Conservation (phyloP, 2,329 filamentous ascomycete genomes). For the Fusarium robinianum region DNA sequence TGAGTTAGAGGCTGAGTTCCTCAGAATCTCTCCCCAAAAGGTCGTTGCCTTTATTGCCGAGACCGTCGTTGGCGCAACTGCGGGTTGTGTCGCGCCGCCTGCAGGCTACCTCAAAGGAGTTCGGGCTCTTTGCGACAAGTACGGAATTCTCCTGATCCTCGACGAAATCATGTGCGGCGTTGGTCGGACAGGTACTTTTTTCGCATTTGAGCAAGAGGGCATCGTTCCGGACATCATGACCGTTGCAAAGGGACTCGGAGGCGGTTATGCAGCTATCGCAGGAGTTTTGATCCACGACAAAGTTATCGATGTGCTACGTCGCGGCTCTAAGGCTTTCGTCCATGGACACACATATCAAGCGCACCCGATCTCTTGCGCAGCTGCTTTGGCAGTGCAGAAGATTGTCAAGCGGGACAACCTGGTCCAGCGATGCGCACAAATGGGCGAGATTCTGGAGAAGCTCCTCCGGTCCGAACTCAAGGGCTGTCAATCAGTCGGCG, state of each 20-base stretch:
- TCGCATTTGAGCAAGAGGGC: slow-evolving; percentile 57
- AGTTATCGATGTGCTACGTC: slow-evolving; percentile 16
- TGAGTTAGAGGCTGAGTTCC: slow-evolving; percentile 51
- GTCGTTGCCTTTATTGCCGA: slow-evolving; percentile 53
- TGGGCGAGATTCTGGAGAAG: slow-evolving; percentile 10
- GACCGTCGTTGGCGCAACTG: slow-evolving; percentile 50
- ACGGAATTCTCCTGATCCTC: slow-evolving; percentile 55
- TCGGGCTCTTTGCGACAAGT: slow-evolving; percentile 53
- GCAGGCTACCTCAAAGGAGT: slow-evolving; percentile 56
- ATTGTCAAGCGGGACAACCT: slow-evolving; percentile 44
- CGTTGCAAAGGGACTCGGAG: slow-evolving; percentile 63
- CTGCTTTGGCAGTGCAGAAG: slow-evolving; percentile 46
- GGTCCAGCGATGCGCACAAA: slow-evolving; percentile 23
- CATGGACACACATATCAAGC: slow-evolving; percentile 62
- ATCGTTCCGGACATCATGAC: slow-evolving; percentile 59
- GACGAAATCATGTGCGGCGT: slow-evolving; percentile 69
- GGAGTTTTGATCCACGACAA: slow-evolving; percentile 55
- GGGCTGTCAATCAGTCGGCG: slow-evolving; percentile 7
- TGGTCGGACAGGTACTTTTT: slow-evolving; percentile 61
- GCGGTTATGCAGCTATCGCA: slow-evolving; percentile 60
- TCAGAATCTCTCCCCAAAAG: slow-evolving; percentile 52
- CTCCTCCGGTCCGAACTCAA: slow-evolving; percentile 1
- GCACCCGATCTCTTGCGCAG: slow-evolving; percentile 45
- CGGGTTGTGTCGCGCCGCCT: slow-evolving; percentile 56
- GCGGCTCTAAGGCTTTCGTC: slow-evolving; percentile 44